These are phyloP conservation scores for Solanum stenotomum DNA, from an alignment of 257 asterid genomes.

Conservation along the genomic window DNA sequence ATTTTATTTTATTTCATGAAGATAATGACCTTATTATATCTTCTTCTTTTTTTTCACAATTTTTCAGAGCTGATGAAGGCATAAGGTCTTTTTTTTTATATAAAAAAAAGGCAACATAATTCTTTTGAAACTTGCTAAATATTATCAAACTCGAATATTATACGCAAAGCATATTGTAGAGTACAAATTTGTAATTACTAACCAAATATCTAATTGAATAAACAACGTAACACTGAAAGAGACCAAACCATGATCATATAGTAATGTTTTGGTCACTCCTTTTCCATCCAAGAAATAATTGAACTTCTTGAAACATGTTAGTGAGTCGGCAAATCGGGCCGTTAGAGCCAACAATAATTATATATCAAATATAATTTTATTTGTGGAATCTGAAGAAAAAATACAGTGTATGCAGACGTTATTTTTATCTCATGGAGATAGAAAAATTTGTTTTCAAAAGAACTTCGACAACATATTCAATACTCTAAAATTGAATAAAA, in stretches of 20 bases:
- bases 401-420: background rate
- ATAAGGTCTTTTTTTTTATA: background rate
- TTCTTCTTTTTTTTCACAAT: background rate
- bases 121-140: background rate
- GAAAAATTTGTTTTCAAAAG: background rate
- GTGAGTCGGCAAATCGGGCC: no score
- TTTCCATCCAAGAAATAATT: background rate
- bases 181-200: background rate
- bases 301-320: background rate
- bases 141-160: background rate
- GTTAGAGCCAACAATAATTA: background rate
- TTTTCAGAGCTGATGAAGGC: background rate
- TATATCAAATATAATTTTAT: background rate
- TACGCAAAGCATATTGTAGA: background rate
- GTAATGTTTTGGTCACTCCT: background rate
- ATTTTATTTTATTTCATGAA: no score
- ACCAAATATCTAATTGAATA: background rate
- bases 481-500: background rate
- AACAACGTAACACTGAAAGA: background rate
- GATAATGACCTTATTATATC: no score
- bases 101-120: background rate
- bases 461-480: rapidly evolving
- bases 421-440: background rate
- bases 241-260: background rate
- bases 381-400: rapidly evolving